Evolutionary conservation across 805 yeast genomes (phyloP), one percentile per base, ranked within the genome.

Genomic region (Metschnikowia borealis): DNA sequence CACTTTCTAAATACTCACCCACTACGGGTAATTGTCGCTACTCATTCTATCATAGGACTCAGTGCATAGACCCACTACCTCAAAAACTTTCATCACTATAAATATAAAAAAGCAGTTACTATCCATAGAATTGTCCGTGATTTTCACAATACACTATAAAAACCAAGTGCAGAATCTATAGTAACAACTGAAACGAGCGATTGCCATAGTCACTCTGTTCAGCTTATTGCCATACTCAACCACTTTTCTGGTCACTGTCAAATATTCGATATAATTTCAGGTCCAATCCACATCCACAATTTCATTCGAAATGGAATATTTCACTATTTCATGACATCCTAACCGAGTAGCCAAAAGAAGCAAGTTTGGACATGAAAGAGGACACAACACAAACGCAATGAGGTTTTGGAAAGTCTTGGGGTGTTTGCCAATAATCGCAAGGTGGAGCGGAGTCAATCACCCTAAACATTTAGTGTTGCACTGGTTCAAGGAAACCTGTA

Each of bases 401-500:
- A 92, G 67, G 6, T 78, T 82, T 31, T 75, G 74, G 0, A 87
- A 78, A 0, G 97, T 89, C 51, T 73, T 72, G 0, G 96, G 94
- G 63, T 92, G 97, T 21, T 82, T 81, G 8, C 96, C 96, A 44
- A 86, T 71, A 11, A 91, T 84, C 0, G 97, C 84, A 53, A 91
- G 70, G 59, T 90, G 96, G 34, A 91, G 67, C 0, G 97, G 97
- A 2, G 96, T 83, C 50, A 85, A 70, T 87, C 92, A 7, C 88
- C 90, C 91, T 91, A 86, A 18, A 66, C 57, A n/a, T n/a, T n/a
- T n/a, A n/a, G n/a, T n/a, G n/a, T n/a, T n/a, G n/a, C n/a, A n/a
- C n/a, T n/a, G n/a, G n/a, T n/a, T n/a, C n/a, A n/a, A n/a, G n/a
- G n/a, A n/a, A n/a, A n/a, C n/a, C n/a, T n/a, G n/a, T n/a, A n/a